A percentile compares a stretch with the other conserved stretches of the same genome.
Conservation (phyloP, 768 basidiomycete genomes). For the Macrocybe gigantea region DNA sequence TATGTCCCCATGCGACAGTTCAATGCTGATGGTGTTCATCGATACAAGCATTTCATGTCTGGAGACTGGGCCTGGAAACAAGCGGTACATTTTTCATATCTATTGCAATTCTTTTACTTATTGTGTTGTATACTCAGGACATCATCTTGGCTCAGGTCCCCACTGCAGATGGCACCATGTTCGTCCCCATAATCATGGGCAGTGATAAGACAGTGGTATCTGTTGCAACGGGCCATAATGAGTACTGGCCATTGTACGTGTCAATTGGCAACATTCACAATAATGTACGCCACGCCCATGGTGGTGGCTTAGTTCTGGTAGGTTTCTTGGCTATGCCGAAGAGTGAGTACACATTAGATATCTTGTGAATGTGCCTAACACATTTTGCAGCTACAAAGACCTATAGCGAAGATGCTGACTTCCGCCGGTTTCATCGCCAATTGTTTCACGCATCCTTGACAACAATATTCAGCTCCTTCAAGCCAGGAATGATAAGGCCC, state of each 20-base stretch:
- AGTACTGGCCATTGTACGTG: conserved; percentile 9
- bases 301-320: conserved; percentile 18
- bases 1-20: conserved; percentile 20
- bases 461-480: conserved; percentile 14
- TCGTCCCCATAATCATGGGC: conserved; percentile 16
- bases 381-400: conserved; percentile 10
- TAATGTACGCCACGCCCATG: conserved; percentile 14
- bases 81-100: conserved; percentile 19
- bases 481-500: conserved; percentile 20
- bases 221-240: conserved; percentile 6
- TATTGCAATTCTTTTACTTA: neutral
- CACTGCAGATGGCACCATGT: conserved; percentile 6
- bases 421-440: conserved; percentile 20
- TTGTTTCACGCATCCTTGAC: conserved; percentile 23
- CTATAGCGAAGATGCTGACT: conserved; percentile 10
- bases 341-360: conserved; percentile 10
- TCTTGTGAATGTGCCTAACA: neutral
- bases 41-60: conserved; percentile 31
- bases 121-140: no score
- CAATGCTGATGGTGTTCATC: conserved; percentile 16
- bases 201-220: conserved; percentile 22
- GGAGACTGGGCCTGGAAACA: conserved; percentile 36
- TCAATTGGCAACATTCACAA: conserved; percentile 17
- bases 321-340: conserved; percentile 24
- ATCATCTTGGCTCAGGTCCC: neutral